These are phyloP conservation scores for Cercospora sesami DNA, from an alignment of 2,329 filamentous ascomycete species.

Conservation along the genomic window DNA sequence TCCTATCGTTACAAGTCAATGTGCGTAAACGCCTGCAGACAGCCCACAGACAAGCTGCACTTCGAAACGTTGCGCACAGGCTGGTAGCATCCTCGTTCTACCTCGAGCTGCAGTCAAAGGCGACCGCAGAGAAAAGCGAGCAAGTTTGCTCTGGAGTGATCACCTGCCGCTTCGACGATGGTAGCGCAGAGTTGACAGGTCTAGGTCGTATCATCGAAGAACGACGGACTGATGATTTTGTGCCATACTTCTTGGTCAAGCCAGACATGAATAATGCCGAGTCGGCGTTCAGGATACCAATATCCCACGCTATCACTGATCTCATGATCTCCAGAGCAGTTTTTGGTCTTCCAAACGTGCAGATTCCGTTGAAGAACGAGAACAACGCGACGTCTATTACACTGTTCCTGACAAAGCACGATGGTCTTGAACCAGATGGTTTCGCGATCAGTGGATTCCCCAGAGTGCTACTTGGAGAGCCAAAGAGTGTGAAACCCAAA, in stretches of 20 bases:
- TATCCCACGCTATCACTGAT: constrained; percentile 31
- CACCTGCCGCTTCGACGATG: constrained; percentile 39
- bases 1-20: constrained; percentile 37
- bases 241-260: constrained; percentile 40
- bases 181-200: constrained; percentile 36
- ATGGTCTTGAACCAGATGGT: constrained; percentile 37
- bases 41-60: constrained; percentile 34
- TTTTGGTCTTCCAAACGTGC: constrained; percentile 37
- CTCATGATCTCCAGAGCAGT: constrained; percentile 35
- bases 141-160: constrained; percentile 37
- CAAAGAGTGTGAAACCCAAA: constrained; percentile 20
- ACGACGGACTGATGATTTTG: constrained; percentile 33
- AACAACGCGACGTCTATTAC: constrained; percentile 37
- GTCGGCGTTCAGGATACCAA: constrained; percentile 29
- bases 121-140: constrained; percentile 36
- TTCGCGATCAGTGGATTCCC: constrained; percentile 42
- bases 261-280: constrained; percentile 30
- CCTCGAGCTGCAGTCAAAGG: constrained; percentile 39
- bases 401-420: constrained; percentile 38
- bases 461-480: constrained; percentile 36
- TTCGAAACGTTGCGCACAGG: constrained; percentile 38
- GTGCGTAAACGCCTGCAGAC: constrained; percentile 36
- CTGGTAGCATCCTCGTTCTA: constrained; percentile 44
- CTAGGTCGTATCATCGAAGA: constrained; percentile 37
- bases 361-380: constrained; percentile 37